Evolutionary conservation across 805 yeast species (phyloP).

Genomic region (Ogataea pilisensis): DNA sequence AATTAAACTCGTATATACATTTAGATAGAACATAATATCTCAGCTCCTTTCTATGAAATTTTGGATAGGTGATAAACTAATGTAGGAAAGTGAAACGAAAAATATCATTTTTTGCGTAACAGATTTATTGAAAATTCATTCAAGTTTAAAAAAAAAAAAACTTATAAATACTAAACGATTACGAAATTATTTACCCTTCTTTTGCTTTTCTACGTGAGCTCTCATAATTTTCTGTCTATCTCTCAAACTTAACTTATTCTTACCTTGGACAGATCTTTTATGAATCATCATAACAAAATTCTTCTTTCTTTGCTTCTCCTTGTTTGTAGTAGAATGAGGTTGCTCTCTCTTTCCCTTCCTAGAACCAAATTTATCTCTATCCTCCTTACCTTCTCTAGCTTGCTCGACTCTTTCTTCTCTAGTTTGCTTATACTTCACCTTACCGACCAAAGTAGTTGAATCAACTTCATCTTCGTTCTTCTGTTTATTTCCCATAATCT

Average conservation of each 20-base stretch:
- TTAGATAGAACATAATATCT: too few relatives aligned
- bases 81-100: too few relatives aligned
- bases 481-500: constrained; percentile 55
- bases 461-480: constrained; percentile 84
- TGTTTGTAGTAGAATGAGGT: constrained; percentile 87
- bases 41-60: too few relatives aligned
- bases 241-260: constrained; percentile 81
- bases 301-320: constrained; percentile 97
- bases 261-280: constrained; percentile 90
- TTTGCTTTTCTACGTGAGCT: constrained; percentile 87
- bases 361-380: constrained; percentile 85
- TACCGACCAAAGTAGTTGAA: constrained; percentile 71
- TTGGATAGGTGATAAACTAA: too few relatives aligned
- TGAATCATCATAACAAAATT: constrained; percentile 98
- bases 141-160: constrained; percentile 2
- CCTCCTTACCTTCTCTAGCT: constrained; percentile 89
- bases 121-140: too few relatives aligned
- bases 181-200: constrained; percentile 57
- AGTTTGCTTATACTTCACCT: constrained; percentile 73
- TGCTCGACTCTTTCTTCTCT: constrained; percentile 88
- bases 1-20: too few relatives aligned
- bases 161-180: neutral
- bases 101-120: too few relatives aligned
- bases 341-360: constrained; percentile 75
- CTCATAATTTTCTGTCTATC: constrained; percentile 84